These are phyloP conservation scores for Henckelia pumila DNA, from an alignment of 257 asterid genomes.

Conservation along the genomic window DNA sequence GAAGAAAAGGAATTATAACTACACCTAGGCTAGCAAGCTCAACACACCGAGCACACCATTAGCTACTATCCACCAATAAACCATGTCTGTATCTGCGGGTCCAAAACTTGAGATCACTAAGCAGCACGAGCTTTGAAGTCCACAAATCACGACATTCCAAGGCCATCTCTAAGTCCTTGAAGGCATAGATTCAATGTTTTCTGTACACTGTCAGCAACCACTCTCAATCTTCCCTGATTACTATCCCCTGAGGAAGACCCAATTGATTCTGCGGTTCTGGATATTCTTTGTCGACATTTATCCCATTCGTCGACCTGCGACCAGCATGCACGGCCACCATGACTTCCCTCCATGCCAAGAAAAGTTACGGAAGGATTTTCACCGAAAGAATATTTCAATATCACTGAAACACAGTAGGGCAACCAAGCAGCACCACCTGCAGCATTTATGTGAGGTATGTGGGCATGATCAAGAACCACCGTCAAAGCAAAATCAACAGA, in stretches of 20 bases:
- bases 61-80: slow-evolving; percentile 10
- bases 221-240: slow-evolving; percentile 84
- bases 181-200: slow-evolving; percentile 73
- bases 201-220: slow-evolving; percentile 86
- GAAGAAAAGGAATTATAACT: neutral
- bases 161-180: slow-evolving; percentile 82
- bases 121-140: neutral
- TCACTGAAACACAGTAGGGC: slow-evolving; percentile 90
- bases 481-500: slow-evolving; percentile 94
- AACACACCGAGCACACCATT: slow-evolving; percentile 10
- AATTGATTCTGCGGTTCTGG: slow-evolving; percentile 61
- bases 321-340: slow-evolving; percentile 99
- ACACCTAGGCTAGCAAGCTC: slow-evolving; percentile 26
- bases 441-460: slow-evolving; percentile 85
- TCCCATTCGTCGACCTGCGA: slow-evolving; percentile 83
- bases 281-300: slow-evolving; percentile 75
- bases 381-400: slow-evolving; percentile 72
- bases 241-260: slow-evolving; percentile 66
- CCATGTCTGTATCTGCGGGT: slow-evolving; percentile 5
- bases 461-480: slow-evolving; percentile 86
- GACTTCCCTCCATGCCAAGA: slow-evolving; percentile 98
- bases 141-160: slow-evolving; percentile 31
- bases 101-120: slow-evolving; percentile 20
- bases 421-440: slow-evolving; percentile 99
- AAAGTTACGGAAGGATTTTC: slow-evolving; percentile 69